Evolutionary conservation across 2,329 filamentous ascomycete species (phyloP).

Genomic region (Ramularia endophylla): DNA sequence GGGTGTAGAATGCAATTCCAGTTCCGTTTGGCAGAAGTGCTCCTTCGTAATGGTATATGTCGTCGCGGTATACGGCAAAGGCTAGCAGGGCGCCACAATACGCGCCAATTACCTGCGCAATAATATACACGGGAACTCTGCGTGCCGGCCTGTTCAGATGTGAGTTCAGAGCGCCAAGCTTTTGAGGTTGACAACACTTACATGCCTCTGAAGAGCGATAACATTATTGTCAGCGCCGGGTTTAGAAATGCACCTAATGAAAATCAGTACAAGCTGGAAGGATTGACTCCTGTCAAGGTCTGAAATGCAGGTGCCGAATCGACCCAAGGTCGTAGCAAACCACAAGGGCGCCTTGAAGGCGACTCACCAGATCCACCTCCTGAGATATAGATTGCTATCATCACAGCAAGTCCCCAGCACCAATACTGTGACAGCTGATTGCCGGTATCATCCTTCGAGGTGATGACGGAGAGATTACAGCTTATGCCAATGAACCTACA

Average conservation of each 20-base stretch:
- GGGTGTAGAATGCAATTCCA: conserved; percentile 23
- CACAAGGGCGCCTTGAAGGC: too few relatives aligned
- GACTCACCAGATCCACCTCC: conserved; percentile 45
- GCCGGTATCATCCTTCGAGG: conserved; percentile 35
- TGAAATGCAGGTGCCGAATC: too few relatives aligned
- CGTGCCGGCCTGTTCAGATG: too few relatives aligned
- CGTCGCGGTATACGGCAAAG: conserved; percentile 39
- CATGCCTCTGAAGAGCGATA: conserved; percentile 47
- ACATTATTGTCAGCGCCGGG: conserved; percentile 40
- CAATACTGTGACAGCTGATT: conserved; percentile 23
- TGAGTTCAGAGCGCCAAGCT: too few relatives aligned
- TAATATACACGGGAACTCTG: conserved; percentile 46
- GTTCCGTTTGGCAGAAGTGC: conserved; percentile 23
- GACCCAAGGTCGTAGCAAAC: too few relatives aligned
- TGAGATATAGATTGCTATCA: conserved; percentile 39
- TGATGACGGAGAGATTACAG: conserved; percentile 33
- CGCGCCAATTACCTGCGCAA: conserved; percentile 49
- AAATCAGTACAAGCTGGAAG: too few relatives aligned
- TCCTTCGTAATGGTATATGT: conserved; percentile 36
- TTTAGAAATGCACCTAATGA: conserved; percentile 46
- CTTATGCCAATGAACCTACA: conserved; percentile 15
- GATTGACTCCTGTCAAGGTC: too few relatives aligned
- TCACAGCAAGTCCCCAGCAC: conserved; percentile 51
- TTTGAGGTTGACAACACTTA: too few relatives aligned
- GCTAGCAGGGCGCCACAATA: conserved; percentile 45